Evolutionary conservation across 192 early-diverging fungal species (phyloP).

Genomic region (Rhizophagus prolifer): DNA sequence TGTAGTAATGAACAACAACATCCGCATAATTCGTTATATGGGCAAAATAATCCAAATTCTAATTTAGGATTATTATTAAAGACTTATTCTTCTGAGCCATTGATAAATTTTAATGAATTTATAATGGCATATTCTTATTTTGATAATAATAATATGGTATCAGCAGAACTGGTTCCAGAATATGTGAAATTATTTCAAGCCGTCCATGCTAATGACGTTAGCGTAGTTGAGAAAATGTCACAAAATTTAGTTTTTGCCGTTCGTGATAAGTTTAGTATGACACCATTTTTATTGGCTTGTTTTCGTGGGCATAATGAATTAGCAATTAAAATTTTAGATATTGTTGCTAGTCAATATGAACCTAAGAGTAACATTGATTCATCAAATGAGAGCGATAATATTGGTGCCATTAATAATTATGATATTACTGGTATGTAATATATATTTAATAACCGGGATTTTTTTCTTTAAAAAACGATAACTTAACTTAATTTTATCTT

Average conservation of each 20-base stretch:
- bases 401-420: no score
- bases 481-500: no score
- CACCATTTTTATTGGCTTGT: constrained; percentile 8
- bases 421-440: no score
- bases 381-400: background rate
- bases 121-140: no score
- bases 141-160: background rate
- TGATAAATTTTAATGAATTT: no score
- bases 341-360: background rate
- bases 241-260: background rate
- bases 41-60: no score
- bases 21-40: no score
- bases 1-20: no score
- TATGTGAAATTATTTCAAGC: constrained; percentile 7
- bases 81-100: no score
- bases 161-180: background rate
- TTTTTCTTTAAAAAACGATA: no score
- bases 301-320: background rate
- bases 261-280: background rate
- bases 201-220: background rate
- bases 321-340: constrained; percentile 2
- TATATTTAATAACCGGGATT: no score
- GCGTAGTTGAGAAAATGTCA: background rate
- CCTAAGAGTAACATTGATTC: background rate
- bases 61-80: no score